These are phyloP conservation scores for Eimeria falciformis DNA, from an alignment of 169 alveolate species.

Conservation along the genomic window DNA sequence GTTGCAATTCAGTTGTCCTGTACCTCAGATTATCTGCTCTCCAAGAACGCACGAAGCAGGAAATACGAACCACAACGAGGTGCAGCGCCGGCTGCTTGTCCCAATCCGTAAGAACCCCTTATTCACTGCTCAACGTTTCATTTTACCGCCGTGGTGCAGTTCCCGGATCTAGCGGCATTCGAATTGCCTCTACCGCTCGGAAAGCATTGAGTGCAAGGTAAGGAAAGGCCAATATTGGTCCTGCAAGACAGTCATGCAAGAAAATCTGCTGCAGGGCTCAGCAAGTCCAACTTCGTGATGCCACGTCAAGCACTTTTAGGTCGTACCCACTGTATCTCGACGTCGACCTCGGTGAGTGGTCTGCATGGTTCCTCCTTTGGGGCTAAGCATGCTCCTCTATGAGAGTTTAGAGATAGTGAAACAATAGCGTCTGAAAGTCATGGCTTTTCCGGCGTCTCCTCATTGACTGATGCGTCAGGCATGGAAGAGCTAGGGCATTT, in stretches of 20 bases:
- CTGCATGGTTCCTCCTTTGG: not conserved
- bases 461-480: slow-evolving; percentile 33
- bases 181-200: not conserved
- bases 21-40: not conserved
- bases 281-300: not conserved
- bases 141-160: not conserved
- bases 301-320: not conserved
- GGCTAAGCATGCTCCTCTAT: not conserved
- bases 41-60: not conserved
- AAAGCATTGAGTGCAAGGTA: not conserved
- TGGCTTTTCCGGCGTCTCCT: not conserved
- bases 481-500: slow-evolving; percentile 33
- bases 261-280: not conserved
- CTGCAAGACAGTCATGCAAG: not conserved
- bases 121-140: not conserved
- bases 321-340: not conserved
- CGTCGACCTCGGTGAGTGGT: not conserved
- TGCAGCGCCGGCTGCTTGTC: not conserved
- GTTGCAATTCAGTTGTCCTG: not conserved
- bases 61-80: not conserved
- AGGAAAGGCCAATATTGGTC: not conserved
- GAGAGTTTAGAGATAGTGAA: not conserved
- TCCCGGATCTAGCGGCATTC: slow-evolving; percentile 1
- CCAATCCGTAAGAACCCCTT: not conserved
- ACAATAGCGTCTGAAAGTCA: not conserved